phyloP scores from a whole-genome alignment of 345 rosid genomes.

The Salix udensis region DNA sequence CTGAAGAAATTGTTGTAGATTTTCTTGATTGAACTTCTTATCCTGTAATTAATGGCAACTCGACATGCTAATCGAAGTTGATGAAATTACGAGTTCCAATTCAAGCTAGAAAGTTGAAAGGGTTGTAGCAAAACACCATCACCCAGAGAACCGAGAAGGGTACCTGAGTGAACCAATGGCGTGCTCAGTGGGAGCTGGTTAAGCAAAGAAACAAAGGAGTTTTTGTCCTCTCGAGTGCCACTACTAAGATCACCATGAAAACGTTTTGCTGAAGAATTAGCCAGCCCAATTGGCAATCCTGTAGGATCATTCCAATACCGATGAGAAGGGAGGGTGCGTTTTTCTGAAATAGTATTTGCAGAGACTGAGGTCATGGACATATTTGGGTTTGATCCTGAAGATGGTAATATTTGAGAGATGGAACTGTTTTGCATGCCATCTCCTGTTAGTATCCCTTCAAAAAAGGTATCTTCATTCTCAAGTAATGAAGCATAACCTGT shows the following conservation, averaged over 20 bases:
- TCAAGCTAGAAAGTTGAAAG: conserved; percentile 50
- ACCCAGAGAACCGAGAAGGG: conserved; percentile 36
- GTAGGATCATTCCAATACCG: conserved; percentile 37
- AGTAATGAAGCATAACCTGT: conserved; percentile 35
- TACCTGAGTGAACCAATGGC: conserved; percentile 36
- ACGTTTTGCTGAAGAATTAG: conserved; percentile 34
- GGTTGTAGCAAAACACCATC: conserved; percentile 56
- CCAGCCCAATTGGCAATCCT: conserved; percentile 14
- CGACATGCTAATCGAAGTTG: no score
- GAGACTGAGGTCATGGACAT: conserved; percentile 12
- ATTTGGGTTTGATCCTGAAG: conserved; percentile 22
- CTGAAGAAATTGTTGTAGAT: neutral
- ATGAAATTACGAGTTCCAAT: conserved; percentile 27
- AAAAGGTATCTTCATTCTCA: conserved; percentile 51
- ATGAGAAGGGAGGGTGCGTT: conserved; percentile 12
- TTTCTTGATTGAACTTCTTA: neutral
- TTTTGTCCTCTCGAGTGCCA: conserved; percentile 26
- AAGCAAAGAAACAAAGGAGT: conserved; percentile 58
- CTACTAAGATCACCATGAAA: conserved; percentile 53
- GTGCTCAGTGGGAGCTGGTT: conserved; percentile 54
- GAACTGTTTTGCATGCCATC: conserved; percentile 20
- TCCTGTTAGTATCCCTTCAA: conserved; percentile 45
- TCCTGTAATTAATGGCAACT: neutral
- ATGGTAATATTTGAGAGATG: conserved; percentile 18
- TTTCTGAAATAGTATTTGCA: neutral